phyloP scores from a whole-genome alignment of 2,329 filamentous ascomycete genomes.

The Verticillium alfalfae region DNA sequence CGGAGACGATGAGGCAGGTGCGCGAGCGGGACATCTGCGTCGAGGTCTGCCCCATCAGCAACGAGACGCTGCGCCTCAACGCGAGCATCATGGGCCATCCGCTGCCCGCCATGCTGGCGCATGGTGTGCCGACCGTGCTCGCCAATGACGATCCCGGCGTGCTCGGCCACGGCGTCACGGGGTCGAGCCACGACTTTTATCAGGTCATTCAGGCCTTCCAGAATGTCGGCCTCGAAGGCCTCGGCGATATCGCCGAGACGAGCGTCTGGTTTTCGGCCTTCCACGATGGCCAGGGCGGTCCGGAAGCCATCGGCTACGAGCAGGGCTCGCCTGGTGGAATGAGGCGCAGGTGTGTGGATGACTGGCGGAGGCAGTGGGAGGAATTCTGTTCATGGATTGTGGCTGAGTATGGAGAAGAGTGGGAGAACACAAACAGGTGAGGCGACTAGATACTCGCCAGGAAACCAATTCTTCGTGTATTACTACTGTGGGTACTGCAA shows the following conservation, averaged over 20 bases:
- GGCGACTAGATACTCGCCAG: not conserved
- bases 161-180: conserved; percentile 66
- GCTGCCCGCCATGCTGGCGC: conserved; percentile 68
- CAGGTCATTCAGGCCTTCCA: conserved; percentile 79
- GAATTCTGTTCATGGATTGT: conserved; percentile 80
- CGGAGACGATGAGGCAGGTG: conserved; percentile 71
- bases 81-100: conserved; percentile 67
- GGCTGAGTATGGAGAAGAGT: conserved; percentile 61
- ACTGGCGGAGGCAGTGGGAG: conserved; percentile 75
- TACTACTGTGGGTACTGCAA: no score
- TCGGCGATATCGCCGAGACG: conserved; percentile 78
- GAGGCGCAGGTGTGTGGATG: conserved; percentile 59
- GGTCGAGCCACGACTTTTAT: conserved; percentile 85
- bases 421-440: not conserved
- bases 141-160: conserved; percentile 80
- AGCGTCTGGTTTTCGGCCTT: conserved; percentile 78
- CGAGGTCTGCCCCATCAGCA: conserved; percentile 70
- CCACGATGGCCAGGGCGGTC: conserved; percentile 51
- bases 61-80: conserved; percentile 70
- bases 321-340: conserved; percentile 37
- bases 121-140: conserved; percentile 70
- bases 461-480: no score
- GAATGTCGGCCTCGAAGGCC: conserved; percentile 71
- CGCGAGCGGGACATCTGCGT: conserved; percentile 75
- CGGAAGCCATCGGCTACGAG: not conserved